Evolutionary conservation across 768 basidiomycete genomes (phyloP), one percentile per base, ranked within the genome.

Genomic region (Termitomyces sp.): DNA sequence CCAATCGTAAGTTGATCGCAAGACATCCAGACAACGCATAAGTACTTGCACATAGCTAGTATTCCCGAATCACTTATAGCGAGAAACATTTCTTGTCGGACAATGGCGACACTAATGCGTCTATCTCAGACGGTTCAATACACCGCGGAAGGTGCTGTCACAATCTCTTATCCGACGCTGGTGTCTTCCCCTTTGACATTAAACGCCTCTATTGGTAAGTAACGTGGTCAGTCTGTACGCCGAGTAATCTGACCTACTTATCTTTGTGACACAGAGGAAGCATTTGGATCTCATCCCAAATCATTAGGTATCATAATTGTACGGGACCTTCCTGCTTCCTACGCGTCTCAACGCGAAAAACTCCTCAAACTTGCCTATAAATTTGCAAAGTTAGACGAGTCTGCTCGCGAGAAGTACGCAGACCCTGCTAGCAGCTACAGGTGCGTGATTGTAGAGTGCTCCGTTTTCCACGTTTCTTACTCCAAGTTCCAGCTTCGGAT

Each of bases 251-350:
- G 50, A 40, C 47, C 17, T 31, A 25, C 31, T 43, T 14, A 21
- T 40, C 12, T 41, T 12, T 34, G 40, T n/a, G 16, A 3, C 17
- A 16, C 62, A 91, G 89, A 87, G 63, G 78, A 83, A 62, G 94
- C 90, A 3, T 96, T 96, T 65, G 94, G 93, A 21, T 91, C 90
- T 11, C 76, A 83, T 57, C 81, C 89, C 8, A 74, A 84, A 50
- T 86, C 85, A 44, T 75, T 95, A 50, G 94, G 94, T 1, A 87
- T 97, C 60, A 79, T 96, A 59, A 71, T 96, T 47, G 78, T 95
- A 61, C 82, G 82, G 62, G 93, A 95, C 73, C 75, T 99, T 31
- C 97, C 95, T 1, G 62, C 68, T 4, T 74, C 73, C 41, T 99
- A 91, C 64, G 64, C 70, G 10, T 54, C 62, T 2, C 81, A 90